Conservation (phyloP, 192 early-diverging fungal species). For the Coemansia sp. region DNA sequence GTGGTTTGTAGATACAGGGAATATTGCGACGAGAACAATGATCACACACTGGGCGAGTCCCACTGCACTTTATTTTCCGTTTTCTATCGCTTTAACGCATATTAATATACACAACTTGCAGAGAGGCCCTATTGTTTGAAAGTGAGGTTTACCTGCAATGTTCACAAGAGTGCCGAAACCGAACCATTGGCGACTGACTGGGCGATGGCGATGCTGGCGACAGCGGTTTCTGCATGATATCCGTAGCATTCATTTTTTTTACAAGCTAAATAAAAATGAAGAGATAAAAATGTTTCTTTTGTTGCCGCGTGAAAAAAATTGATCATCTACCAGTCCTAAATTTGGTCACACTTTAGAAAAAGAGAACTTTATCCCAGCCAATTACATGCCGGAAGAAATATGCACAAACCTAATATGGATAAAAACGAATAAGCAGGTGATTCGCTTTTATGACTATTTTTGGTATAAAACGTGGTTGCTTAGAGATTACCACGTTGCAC, state of each 20-base stretch:
- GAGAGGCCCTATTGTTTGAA: not conserved
- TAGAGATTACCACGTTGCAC: not conserved
- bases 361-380: not conserved
- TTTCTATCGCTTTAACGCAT: slow-evolving; percentile 13
- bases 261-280: not conserved
- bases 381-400: too few species aligned
- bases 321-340: not conserved
- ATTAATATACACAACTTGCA: not conserved
- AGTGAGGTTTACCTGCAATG: slow-evolving; percentile 47
- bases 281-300: not conserved
- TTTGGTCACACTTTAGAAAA: not conserved
- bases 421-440: too few species aligned
- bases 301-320: not conserved
- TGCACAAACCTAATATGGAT: too few species aligned
- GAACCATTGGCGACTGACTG: slow-evolving; percentile 17
- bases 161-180: slow-evolving; percentile 51
- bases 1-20: slow-evolving; percentile 44
- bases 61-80: slow-evolving; percentile 54
- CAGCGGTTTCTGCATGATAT: slow-evolving; percentile 11
- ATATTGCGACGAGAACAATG: slow-evolving; percentile 42
- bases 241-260: slow-evolving; percentile 3
- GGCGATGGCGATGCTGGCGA: slow-evolving; percentile 12
- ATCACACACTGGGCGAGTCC: slow-evolving; percentile 46
- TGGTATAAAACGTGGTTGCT: too few species aligned
- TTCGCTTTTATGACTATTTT: too few species aligned